Evolutionary conservation across 768 basidiomycete species (phyloP), one percentile per base, ranked within the genome.

Genomic region (Auricularia cornea): DNA sequence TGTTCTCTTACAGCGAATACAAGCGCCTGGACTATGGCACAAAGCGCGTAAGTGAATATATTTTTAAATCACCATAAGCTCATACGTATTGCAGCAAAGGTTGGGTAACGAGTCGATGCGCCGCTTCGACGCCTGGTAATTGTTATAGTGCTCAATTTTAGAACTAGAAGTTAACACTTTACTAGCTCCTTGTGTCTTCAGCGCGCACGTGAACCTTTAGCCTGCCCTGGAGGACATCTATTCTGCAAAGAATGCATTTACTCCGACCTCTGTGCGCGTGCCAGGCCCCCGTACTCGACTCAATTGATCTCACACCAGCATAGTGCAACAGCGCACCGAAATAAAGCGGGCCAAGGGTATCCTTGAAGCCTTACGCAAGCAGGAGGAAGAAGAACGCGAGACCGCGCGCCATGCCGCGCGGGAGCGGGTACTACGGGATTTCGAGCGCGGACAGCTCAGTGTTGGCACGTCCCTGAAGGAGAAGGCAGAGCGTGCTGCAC

Each of bases 161-260:
- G 20, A 23, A 48, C 20, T 6, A 6, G 44, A 48, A 18, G 6
- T 23, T 48, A 18, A 40, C 38, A 14, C 44, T 18, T 48, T 20
- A 5, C 6, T 20, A 48, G 44, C 72, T 82, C 89, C 4, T 82
- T 97, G 16, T 99, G 96, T 73, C 78, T 97, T 38, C 86, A 91
- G 61, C 81, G 83, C 48, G 94, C 92, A 4, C 78, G 90, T 59
- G 89, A 94, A 60, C 93, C 96, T 0, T 78, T 95, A 35, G 83
- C 88, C 12, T 98, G 97, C 70, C 68, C 76, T 26, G 83, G 90
- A 60, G 97, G 97, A 0, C 97, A 98, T 74, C 68, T 98, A 28
- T 98, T 94, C 73, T 99, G 97, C 81, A 92, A 90, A 72, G 96
- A 98, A 76, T 98, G 97, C 69, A 88, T 89, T 29, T 85, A 94